phyloP scores from a whole-genome alignment of 805 yeast species.

The Kazachstania viticola region DNA sequence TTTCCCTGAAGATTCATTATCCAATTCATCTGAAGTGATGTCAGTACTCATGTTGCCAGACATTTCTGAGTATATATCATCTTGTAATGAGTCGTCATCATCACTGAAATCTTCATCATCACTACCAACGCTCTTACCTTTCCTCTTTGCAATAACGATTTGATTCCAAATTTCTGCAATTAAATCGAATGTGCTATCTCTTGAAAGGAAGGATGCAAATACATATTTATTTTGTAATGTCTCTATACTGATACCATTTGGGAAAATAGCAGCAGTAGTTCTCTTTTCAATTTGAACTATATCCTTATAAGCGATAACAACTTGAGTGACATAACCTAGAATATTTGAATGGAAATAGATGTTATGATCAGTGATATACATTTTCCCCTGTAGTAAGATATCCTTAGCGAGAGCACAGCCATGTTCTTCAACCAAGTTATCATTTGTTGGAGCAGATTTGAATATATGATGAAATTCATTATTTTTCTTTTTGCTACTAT shows the following conservation, averaged over 20 bases:
- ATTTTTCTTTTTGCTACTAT: constrained; percentile 41
- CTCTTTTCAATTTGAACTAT: constrained; percentile 54
- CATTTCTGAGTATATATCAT: neutral
- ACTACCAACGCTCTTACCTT: neutral
- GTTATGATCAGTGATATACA: constrained; percentile 45
- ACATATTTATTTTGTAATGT: constrained; percentile 51
- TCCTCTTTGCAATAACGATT: constrained; percentile 14
- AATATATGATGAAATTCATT: constrained; percentile 50
- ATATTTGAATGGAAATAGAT: constrained; percentile 57
- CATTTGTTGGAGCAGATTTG: constrained; percentile 30
- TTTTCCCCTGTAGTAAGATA: constrained; percentile 53
- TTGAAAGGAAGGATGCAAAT: constrained; percentile 53
- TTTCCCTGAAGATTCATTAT: constrained; percentile 8
- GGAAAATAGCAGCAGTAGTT: constrained; percentile 55
- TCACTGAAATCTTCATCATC: neutral
- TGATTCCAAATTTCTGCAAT: constrained; percentile 55
- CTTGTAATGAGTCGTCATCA: neutral
- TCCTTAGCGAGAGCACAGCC: constrained; percentile 59
- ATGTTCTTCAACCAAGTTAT: constrained; percentile 47
- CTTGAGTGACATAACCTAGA: constrained; percentile 53
- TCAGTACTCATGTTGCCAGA: constrained; percentile 21
- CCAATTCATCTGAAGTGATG: constrained; percentile 8
- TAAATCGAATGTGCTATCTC: constrained; percentile 42
- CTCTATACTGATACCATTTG: constrained; percentile 54
- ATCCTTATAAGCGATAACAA: constrained; percentile 47